Conservation (phyloP, 352 stramenopile genomes). For the Phytophthora pinifolia region DNA sequence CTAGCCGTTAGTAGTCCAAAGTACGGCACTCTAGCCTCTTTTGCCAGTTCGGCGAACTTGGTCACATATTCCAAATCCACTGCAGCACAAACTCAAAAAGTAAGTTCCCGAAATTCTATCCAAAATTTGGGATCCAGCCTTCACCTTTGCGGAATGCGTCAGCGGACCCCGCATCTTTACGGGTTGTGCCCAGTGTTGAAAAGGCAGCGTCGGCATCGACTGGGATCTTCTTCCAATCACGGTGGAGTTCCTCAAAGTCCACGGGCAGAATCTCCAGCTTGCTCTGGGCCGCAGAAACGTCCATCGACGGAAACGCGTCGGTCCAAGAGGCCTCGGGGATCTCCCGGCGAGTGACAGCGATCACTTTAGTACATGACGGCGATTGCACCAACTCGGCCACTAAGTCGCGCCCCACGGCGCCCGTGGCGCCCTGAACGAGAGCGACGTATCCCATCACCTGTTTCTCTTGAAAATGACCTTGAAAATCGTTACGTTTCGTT, state of each 20-base stretch:
- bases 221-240: constrained; percentile 30
- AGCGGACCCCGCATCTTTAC: constrained; percentile 58
- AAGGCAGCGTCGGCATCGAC: constrained; percentile 55
- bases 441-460: constrained; percentile 41
- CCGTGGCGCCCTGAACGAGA: constrained; percentile 61
- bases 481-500: no score
- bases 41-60: constrained; percentile 46
- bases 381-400: constrained; percentile 64
- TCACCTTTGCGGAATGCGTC: constrained; percentile 65
- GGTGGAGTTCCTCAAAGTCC: constrained; percentile 54
- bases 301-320: constrained; percentile 45
- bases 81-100: constrained; percentile 15
- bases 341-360: constrained; percentile 58
- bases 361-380: constrained; percentile 52
- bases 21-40: constrained; percentile 46
- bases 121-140: neutral
- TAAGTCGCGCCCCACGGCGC: constrained; percentile 62
- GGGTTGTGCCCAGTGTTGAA: constrained; percentile 69
- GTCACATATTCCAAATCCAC: constrained; percentile 70
- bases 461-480: neutral
- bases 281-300: constrained; percentile 33
- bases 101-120: constrained; percentile 4
- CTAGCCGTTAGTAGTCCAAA: constrained; percentile 59
- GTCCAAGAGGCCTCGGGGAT: constrained; percentile 46
- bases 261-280: constrained; percentile 59